A percentile compares a stretch with the other conserved stretches of the same genome.
phyloP scores from a whole-genome alignment of 495 filamentous ascomycete genomes.

The Glonium stellatum region DNA sequence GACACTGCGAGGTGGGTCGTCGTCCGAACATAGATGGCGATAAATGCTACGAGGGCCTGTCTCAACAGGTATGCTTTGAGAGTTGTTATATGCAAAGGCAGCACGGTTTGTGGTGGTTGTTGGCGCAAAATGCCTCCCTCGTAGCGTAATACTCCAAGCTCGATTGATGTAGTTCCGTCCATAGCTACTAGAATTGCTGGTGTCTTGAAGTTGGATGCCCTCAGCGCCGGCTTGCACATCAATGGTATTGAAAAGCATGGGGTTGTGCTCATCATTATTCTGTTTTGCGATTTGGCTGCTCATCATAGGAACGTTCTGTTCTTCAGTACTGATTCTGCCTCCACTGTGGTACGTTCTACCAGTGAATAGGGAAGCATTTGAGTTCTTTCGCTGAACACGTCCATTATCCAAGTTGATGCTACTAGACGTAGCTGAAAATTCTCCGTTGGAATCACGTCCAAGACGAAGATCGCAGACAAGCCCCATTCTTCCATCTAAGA shows the following conservation, averaged over 20 bases:
- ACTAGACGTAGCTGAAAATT: not conserved
- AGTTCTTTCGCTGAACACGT: not conserved
- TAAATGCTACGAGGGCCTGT: slow-evolving; percentile 41
- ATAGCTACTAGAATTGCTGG: slow-evolving; percentile 5
- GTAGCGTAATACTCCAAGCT: slow-evolving; percentile 21
- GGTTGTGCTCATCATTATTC: not conserved
- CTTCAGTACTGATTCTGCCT: not conserved
- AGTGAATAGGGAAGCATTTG: slow-evolving; percentile 6
- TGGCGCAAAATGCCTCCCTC: slow-evolving; percentile 1
- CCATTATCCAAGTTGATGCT: not conserved
- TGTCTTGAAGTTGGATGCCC: slow-evolving; percentile 9
- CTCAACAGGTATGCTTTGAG: slow-evolving; percentile 19
- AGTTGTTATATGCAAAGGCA: slow-evolving; percentile 1
- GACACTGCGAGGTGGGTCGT: slow-evolving; percentile 60
- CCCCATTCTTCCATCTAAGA: slow-evolving; percentile 56
- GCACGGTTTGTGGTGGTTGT: not conserved
- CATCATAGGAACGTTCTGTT: not conserved
- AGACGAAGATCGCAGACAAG: slow-evolving; percentile 50
- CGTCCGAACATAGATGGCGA: slow-evolving; percentile 54
- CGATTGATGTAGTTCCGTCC: slow-evolving; percentile 18
- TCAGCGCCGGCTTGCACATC: slow-evolving; percentile 12
- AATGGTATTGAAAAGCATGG: slow-evolving; percentile 10
- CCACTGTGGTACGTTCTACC: not conserved
- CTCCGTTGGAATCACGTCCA: not conserved
- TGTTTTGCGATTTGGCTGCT: not conserved